Evolutionary conservation across 345 rosid species (phyloP).

Genomic region (Eucalyptus shirleyi): DNA sequence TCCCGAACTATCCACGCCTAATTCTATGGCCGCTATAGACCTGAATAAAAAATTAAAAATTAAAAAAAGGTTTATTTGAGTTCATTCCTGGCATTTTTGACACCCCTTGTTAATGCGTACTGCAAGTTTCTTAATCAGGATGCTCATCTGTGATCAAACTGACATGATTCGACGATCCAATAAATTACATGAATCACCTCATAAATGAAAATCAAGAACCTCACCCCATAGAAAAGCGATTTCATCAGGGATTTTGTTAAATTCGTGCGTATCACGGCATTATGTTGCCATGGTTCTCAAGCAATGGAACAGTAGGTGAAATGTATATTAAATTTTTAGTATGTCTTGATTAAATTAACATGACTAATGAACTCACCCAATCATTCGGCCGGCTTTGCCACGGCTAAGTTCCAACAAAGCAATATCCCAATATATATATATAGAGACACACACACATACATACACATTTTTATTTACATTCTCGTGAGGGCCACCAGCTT

Average conservation of each 20-base stretch:
- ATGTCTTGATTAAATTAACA: neutral
- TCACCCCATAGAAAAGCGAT: neutral
- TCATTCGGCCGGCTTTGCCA: neutral
- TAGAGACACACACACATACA: too few relatives aligned
- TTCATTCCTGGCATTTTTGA: neutral
- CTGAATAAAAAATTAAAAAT: neutral
- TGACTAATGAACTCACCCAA: neutral
- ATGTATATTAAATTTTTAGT: neutral
- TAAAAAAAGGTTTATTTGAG: neutral
- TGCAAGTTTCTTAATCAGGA: neutral
- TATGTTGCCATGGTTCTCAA: neutral
- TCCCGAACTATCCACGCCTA: too few relatives aligned
- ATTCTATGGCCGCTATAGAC: neutral
- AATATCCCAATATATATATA: neutral
- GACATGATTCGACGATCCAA: neutral
- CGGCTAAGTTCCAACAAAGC: neutral
- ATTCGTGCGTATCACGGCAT: neutral
- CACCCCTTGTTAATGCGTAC: neutral
- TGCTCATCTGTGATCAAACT: neutral
- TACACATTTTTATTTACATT: neutral
- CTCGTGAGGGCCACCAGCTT: neutral
- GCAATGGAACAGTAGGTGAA: neutral
- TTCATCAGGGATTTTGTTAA: neutral
- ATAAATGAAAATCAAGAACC: neutral
- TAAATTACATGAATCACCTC: neutral